phyloP scores from a whole-genome alignment of 306 rosid genomes.

The Bauhinia variegata region DNA sequence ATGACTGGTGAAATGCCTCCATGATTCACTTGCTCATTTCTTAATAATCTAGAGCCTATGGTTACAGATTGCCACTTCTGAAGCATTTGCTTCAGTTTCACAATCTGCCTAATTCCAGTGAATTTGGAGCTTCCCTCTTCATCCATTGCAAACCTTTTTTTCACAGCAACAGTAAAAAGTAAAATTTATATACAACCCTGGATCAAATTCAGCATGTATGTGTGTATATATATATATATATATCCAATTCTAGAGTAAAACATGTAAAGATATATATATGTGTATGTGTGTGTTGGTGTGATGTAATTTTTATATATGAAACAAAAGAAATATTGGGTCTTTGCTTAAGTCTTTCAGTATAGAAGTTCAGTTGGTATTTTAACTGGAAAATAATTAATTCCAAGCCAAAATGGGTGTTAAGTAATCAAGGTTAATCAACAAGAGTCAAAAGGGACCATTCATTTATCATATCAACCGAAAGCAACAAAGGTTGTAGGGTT shows the following conservation, averaged over 20 bases:
- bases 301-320: constrained; percentile 9
- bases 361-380: too few relatives aligned
- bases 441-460: too few relatives aligned
- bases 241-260: constrained; percentile 33
- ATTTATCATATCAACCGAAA: too few relatives aligned
- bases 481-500: too few relatives aligned
- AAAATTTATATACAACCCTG: constrained; percentile 23
- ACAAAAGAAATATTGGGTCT: not conserved
- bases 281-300: too few relatives aligned
- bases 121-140: constrained; percentile 57
- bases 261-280: constrained; percentile 5
- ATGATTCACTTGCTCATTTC: not conserved
- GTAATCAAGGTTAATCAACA: too few relatives aligned
- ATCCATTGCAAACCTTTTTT: constrained; percentile 56
- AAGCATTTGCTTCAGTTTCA: constrained; percentile 68
- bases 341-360: not conserved
- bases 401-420: too few relatives aligned
- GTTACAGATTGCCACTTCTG: constrained; percentile 79
- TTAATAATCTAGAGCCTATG: constrained; percentile 38
- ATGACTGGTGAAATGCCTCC: constrained; percentile 52
- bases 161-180: constrained; percentile 5
- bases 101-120: constrained; percentile 73
- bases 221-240: too few relatives aligned
- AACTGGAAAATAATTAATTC: too few relatives aligned
- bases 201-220: constrained; percentile 37